phyloP scores from a whole-genome alignment of 2,329 filamentous ascomycete genomes.

The Nemania diffusa region DNA sequence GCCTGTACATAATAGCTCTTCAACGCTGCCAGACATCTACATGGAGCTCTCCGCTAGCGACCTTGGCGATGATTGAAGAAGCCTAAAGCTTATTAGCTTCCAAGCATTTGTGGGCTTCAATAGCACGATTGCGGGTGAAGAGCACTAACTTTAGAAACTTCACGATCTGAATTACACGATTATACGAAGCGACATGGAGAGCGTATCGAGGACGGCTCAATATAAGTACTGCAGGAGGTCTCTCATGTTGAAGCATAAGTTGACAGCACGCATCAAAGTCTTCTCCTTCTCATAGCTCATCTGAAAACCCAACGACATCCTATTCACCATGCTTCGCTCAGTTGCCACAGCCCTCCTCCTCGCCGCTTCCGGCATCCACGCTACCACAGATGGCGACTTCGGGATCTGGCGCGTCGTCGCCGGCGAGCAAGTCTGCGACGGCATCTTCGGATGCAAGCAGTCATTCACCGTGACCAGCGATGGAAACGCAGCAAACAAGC shows the following conservation, averaged over 20 bases:
- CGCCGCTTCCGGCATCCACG: background rate
- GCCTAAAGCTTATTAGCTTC: background rate
- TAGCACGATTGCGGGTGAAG: background rate
- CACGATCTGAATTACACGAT: background rate
- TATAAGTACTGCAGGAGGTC: background rate
- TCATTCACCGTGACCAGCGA: slow-evolving; percentile 2
- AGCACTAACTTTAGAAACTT: slow-evolving; percentile 8
- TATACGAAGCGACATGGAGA: background rate
- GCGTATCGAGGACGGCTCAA: background rate
- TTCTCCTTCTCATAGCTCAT: background rate
- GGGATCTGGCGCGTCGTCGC: background rate
- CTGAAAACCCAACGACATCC: background rate
- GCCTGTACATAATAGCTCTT: background rate
- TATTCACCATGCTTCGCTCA: slow-evolving; percentile 5
- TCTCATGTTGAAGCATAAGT: background rate
- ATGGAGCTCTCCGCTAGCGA: background rate
- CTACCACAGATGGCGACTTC: slow-evolving; percentile 1
- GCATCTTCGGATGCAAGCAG: background rate
- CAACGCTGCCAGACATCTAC: background rate
- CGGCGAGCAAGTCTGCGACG: background rate
- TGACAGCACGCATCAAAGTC: background rate
- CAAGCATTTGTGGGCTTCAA: background rate
- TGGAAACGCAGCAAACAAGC: background rate
- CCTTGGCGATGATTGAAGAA: background rate
- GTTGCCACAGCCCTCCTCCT: background rate